Percentiles rank a stretch among this genome's conserved stretches.
Conservation (phyloP, 306 rosid species). For the Cucurbita maxima region DNA sequence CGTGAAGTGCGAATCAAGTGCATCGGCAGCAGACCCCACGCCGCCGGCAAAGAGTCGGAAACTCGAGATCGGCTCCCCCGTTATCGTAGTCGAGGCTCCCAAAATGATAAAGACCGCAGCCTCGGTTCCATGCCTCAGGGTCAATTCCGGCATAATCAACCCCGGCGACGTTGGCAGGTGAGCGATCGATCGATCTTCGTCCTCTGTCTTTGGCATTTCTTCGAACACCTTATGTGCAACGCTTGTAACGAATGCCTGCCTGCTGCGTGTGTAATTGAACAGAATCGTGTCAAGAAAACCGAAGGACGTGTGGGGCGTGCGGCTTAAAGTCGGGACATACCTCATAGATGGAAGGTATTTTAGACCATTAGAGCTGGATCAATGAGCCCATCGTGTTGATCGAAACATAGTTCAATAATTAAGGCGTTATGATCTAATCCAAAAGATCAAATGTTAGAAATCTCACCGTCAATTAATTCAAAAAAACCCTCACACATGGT, state of each 20-base stretch:
- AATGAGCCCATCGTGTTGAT: neutral
- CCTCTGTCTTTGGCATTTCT: neutral
- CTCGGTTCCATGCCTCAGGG: slow-evolving; percentile 55
- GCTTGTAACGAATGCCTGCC: neutral
- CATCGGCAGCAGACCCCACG: slow-evolving; percentile 17
- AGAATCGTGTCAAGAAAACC: slow-evolving; percentile 85
- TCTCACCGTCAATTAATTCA: too few relatives aligned
- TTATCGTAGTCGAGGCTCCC: slow-evolving; percentile 64
- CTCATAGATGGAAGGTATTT: slow-evolving; percentile 81
- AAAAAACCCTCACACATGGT: too few relatives aligned
- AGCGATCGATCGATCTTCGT: neutral
- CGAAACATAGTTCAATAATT: too few relatives aligned
- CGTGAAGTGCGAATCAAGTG: slow-evolving; percentile 37
- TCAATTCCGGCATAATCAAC: slow-evolving; percentile 55
- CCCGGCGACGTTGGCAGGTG: slow-evolving; percentile 90
- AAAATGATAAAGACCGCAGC: slow-evolving; percentile 59
- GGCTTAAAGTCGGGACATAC: slow-evolving; percentile 60
- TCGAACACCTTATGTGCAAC: neutral
- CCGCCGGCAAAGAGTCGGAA: slow-evolving; percentile 10
- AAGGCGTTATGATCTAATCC: too few relatives aligned
- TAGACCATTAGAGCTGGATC: slow-evolving; percentile 53
- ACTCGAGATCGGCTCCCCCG: slow-evolving; percentile 63
- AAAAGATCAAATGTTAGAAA: too few relatives aligned
- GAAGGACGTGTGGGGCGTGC: slow-evolving; percentile 73
- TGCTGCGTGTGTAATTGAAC: slow-evolving; percentile 1